phyloP scores from a whole-genome alignment of 2,329 filamentous ascomycete genomes.

The Alternaria sp. region DNA sequence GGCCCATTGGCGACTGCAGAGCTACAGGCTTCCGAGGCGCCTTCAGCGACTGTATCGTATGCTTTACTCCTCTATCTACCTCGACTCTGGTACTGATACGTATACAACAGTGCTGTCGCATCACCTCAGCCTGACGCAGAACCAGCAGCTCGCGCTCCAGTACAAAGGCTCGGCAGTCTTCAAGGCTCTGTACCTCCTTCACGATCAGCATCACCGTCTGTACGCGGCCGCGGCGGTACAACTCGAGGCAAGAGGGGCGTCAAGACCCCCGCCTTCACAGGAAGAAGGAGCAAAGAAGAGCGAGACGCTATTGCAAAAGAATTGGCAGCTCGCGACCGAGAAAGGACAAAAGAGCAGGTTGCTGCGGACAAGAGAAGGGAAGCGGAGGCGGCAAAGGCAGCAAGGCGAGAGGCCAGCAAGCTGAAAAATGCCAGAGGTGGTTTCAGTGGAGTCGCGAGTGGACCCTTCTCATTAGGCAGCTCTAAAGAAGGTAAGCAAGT shows the following conservation, averaged over 20 bases:
- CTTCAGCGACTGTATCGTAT: constrained; percentile 24
- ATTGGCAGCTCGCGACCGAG: constrained; percentile 49
- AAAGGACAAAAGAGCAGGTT: constrained; percentile 47
- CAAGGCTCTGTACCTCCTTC: constrained; percentile 40
- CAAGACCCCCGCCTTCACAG: constrained; percentile 53
- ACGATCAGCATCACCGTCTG: constrained; percentile 40
- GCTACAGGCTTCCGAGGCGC: constrained; percentile 13
- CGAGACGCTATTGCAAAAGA: constrained; percentile 54
- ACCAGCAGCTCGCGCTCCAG: constrained; percentile 29
- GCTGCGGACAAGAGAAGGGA: constrained; percentile 38
- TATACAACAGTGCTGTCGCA: constrained; percentile 18
- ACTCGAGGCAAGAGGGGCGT: constrained; percentile 40
- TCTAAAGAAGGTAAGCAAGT: constrained; percentile 34
- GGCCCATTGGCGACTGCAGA: constrained; percentile 24
- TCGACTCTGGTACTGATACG: constrained; percentile 6
- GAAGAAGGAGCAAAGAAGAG: constrained; percentile 55
- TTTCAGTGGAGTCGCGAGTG: constrained; percentile 52
- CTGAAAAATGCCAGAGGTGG: constrained; percentile 51
- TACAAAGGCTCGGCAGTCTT: constrained; percentile 40
- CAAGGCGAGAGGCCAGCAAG: constrained; percentile 34
- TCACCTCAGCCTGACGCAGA: constrained; percentile 30
- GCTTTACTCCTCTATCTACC: background rate
- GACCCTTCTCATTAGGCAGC: constrained; percentile 52
- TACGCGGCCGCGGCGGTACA: constrained; percentile 37
- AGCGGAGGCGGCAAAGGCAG: constrained; percentile 31